These are phyloP conservation scores for Penicillium pulvis DNA, from an alignment of 495 filamentous ascomycete genomes.

Conservation along the genomic window DNA sequence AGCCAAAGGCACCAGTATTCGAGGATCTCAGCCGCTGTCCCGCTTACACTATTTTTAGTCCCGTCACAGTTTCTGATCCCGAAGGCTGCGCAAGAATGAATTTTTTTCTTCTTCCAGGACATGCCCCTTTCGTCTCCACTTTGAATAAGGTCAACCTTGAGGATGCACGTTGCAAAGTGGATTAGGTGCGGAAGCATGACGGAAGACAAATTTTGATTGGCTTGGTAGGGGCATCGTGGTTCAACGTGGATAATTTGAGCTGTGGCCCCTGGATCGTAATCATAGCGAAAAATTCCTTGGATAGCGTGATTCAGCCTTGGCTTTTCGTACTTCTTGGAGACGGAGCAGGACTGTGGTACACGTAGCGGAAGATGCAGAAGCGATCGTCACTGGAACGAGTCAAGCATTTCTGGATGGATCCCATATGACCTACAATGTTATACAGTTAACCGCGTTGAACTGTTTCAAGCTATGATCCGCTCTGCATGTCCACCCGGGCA, in stretches of 20 bases:
- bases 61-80: neutral
- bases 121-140: neutral
- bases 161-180: neutral
- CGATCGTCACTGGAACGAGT: slow-evolving; percentile 18
- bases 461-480: too few relatives aligned
- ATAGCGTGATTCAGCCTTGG: neutral
- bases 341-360: neutral
- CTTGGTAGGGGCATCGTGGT: neutral
- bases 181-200: neutral
- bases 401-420: slow-evolving; percentile 19
- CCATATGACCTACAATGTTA: neutral
- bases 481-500: too few relatives aligned
- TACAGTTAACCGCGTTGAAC: neutral
- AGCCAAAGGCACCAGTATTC: neutral
- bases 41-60: neutral
- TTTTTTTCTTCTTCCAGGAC: neutral
- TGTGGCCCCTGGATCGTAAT: neutral
- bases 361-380: neutral
- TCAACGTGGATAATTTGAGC: neutral
- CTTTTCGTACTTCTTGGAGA: neutral
- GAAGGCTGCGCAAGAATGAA: too few relatives aligned
- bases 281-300: neutral
- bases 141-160: neutral
- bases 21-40: neutral
- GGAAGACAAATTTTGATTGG: neutral